Evolutionary conservation across 2,329 filamentous ascomycete species (phyloP).

Genomic region (Xylogone sp.): DNA sequence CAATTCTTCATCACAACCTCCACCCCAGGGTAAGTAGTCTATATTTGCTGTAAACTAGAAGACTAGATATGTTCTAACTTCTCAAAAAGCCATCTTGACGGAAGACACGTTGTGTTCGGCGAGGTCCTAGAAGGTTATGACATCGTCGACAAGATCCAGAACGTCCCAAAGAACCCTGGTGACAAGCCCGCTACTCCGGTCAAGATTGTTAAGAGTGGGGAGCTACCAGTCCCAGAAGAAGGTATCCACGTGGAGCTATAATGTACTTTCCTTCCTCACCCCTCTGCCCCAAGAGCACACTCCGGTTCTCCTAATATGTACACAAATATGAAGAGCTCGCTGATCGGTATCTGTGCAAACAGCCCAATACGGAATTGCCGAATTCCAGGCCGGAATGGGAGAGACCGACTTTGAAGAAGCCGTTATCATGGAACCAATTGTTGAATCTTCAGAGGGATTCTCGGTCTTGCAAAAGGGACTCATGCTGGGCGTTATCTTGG

Average conservation of each 20-base stretch:
- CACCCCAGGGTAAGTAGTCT: slow-evolving; percentile 61
- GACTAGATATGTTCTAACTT: slow-evolving; percentile 11
- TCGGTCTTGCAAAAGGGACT: slow-evolving; percentile 46
- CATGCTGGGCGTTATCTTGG: slow-evolving; percentile 45
- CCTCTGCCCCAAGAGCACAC: background rate
- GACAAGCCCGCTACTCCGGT: slow-evolving; percentile 68
- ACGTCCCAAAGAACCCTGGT: slow-evolving; percentile 57
- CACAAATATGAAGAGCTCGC: slow-evolving; percentile 17
- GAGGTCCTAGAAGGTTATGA: slow-evolving; percentile 86
- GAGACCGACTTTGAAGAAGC: slow-evolving; percentile 21
- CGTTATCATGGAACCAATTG: slow-evolving; percentile 14
- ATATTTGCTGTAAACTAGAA: background rate
- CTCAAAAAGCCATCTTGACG: slow-evolving; percentile 69
- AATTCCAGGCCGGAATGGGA: slow-evolving; percentile 25
- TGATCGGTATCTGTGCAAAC: slow-evolving; percentile 24
- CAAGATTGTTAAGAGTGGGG: slow-evolving; percentile 80
- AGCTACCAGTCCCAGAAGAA: slow-evolving; percentile 80
- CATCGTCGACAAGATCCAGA: slow-evolving; percentile 74
- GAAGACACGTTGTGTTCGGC: slow-evolving; percentile 82
- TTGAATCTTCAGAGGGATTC: slow-evolving; percentile 29
- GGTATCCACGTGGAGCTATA: slow-evolving; percentile 91
- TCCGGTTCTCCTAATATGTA: background rate
- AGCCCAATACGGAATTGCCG: slow-evolving; percentile 27
- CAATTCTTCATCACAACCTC: slow-evolving; percentile 91
- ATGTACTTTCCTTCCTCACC: slow-evolving; percentile 31